Percentiles rank a stretch among this genome's conserved stretches.
Conservation (phyloP, 169 alveolate genomes). For the Plasmodium malariae region DNA sequence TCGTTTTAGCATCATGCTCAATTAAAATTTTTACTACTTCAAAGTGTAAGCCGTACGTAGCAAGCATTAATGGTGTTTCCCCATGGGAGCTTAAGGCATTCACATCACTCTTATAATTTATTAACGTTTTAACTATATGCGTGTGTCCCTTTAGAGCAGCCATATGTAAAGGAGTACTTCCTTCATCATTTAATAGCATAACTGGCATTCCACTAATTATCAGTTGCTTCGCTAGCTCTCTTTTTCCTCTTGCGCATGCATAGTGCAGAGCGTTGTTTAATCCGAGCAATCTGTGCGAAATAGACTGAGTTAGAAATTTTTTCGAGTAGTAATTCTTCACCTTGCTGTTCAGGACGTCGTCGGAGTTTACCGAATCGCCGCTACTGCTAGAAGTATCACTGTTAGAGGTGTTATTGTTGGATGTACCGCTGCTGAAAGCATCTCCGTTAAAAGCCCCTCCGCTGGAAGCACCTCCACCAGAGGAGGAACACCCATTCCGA, state of each 20-base stretch:
- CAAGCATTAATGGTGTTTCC: conserved; percentile 90
- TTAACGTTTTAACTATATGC: conserved; percentile 85
- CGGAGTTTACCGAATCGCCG: conserved; percentile 10
- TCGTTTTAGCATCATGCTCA: conserved; percentile 80
- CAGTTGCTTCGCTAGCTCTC: conserved; percentile 84
- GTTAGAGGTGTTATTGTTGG: conserved; percentile 10
- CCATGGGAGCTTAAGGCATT: conserved; percentile 84
- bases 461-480: conserved; percentile 83
- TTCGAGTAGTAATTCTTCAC: conserved; percentile 24
- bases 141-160: conserved; percentile 89
- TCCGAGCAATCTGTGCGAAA: conserved; percentile 86
- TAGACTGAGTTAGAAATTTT: conserved; percentile 80
- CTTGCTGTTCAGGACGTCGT: conserved; percentile 33
- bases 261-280: conserved; percentile 88
- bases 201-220: conserved; percentile 86
- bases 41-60: conserved; percentile 86
- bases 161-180: conserved; percentile 91
- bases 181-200: conserved; percentile 85
- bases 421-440: no score
- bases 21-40: conserved; percentile 81
- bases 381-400: conserved; percentile 64
- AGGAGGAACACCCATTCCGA: conserved; percentile 81
- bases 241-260: conserved; percentile 90
- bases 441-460: no score
- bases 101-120: conserved; percentile 81